A percentile compares a stretch with the other conserved stretches of the same genome.
phyloP scores from a whole-genome alignment of 148 eudicot species.

The Tetragonia tetragonoides region DNA sequence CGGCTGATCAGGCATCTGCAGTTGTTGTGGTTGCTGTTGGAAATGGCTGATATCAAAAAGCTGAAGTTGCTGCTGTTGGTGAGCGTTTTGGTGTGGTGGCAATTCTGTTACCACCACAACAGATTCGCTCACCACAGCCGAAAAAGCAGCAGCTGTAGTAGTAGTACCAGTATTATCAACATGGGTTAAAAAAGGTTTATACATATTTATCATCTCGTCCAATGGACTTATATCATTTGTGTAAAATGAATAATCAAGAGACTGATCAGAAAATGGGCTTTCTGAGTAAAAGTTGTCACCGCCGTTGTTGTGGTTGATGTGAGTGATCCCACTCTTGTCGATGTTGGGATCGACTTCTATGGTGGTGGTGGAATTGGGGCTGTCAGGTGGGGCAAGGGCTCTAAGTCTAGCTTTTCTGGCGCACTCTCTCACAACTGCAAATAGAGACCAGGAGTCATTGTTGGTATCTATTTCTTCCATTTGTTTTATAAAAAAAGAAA shows the following conservation, averaged over 20 bases:
- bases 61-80: neutral
- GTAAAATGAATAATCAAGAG: neutral
- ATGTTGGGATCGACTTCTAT: neutral
- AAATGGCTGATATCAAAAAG: neutral
- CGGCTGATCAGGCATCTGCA: no score
- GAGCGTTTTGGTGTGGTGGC: neutral
- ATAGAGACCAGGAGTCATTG: constrained; percentile 29
- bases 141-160: no score
- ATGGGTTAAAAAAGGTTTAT: constrained; percentile 8
- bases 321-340: no score
- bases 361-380: neutral
- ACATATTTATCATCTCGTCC: constrained; percentile 12
- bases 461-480: neutral
- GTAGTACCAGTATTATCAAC: no score
- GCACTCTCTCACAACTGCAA: constrained; percentile 25
- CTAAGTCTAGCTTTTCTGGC: constrained; percentile 2
- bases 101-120: no score
- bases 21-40: neutral
- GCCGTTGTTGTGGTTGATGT: no score
- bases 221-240: constrained; percentile 9
- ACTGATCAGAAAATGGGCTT: neutral
- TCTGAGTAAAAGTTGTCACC: neutral
- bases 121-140: no score
- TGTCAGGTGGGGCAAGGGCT: neutral
- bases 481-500: neutral